Evolutionary conservation across 306 rosid genomes (phyloP).

Genomic region (Morella rubra): DNA sequence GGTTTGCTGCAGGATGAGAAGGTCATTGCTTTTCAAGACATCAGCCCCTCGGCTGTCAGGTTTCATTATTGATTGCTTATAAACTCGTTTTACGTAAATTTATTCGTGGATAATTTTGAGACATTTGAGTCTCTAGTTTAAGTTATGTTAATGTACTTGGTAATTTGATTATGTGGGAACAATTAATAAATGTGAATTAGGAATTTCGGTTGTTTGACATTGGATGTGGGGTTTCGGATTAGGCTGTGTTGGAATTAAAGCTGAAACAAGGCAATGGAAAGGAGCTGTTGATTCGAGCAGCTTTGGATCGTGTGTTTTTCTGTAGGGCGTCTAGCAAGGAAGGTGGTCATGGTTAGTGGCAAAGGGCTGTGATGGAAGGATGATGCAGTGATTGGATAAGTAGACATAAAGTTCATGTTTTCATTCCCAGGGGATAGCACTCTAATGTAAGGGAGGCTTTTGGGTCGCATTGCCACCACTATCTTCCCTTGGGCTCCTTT

Average conservation of each 20-base stretch:
- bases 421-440: background rate
- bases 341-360: background rate
- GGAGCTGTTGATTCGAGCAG: background rate
- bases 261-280: background rate
- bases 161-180: background rate
- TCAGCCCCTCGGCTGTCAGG: constrained; percentile 68
- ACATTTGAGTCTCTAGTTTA: no score
- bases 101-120: no score
- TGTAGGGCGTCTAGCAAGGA: background rate
- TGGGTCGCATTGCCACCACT: background rate
- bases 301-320: background rate
- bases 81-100: no score
- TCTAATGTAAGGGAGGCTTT: background rate
- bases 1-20: constrained; percentile 50
- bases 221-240: background rate
- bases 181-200: background rate
- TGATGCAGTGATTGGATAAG: background rate
- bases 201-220: background rate
- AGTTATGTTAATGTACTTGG: background rate
- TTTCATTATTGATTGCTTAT: constrained; percentile 1
- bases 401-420: background rate
- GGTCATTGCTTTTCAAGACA: constrained; percentile 60
- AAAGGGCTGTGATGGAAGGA: background rate
- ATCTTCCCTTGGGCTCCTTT: background rate
- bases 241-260: background rate